Base-by-base conservation (phyloP, 768 basidiomycete species). In the Neoboletus subvelutipes region DNA sequence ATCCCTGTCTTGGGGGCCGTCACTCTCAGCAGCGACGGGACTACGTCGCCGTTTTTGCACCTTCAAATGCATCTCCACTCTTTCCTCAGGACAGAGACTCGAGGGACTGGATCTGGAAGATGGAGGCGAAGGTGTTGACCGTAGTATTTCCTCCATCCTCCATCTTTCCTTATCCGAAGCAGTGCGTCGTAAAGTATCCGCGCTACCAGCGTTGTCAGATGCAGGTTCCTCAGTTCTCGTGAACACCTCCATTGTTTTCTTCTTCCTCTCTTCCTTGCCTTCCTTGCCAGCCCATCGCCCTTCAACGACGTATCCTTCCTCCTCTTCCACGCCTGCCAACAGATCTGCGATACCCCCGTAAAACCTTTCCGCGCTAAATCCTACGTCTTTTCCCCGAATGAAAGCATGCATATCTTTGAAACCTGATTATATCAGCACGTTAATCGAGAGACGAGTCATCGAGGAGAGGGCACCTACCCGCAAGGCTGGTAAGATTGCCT, bases 321-420 rank as follows among this genome's bases (percentile, higher is more conserved):
- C 83, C 65, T 93, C 92, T 28, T 91, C 92, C 50, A 86, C 84
- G 10, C 81, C 78, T 3, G 92, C 90, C 28, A 94, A 74, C 74
- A 88, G 81, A 68, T 93, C 89, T 8, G 80, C 88, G 43, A 94
- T 82, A 40, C 89, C 86, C 7, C 92, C 82, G 67, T 96, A 98
- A 71, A 98, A 98, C 10, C 89, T 92, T 22, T 88, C 90, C 3
- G 94, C 93, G 55, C 88, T 87, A 77, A 97, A 98, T 56, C 88
- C 84, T 67, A 98, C 93, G 59, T 92, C 88, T 54, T 85, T 87
- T 12, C 95, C 97, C 63, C 83, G 85, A 72, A 94, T 89, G 65
- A 89, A 86, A 0, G 92, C 88, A 83, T 92, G 90, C 66, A 92
- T 92, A 73, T 92, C 96, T 71, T 94, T 95, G 51, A 65, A 51